Base-by-base conservation (phyloP, 768 basidiomycete species). In the Psilocybe cubensis region DNA sequence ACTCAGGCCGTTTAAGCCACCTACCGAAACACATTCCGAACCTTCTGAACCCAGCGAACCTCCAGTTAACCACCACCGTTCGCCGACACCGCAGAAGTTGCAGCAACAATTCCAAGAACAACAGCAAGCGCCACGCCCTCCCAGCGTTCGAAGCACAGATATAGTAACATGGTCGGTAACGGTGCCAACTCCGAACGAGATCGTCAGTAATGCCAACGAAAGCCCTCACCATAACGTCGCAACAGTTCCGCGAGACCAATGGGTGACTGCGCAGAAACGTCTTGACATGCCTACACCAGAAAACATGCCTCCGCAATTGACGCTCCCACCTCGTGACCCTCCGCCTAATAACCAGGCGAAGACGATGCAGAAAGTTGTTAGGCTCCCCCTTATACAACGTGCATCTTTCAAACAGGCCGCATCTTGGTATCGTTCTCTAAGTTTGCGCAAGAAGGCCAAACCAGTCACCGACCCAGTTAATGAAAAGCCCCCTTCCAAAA, bases 391-490 rank as follows among this genome's bases (percentile, higher is more conserved):
- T 12, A 52, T 63, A 28, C 54, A 62, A 31, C 63, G 68, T 14
- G 68, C 66, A 9, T 62, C 68, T 0, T 40, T 70, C 3, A 73
- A 74, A 57, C 67, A 71, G 31, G 70, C 70, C 10, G 55, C 65
- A 33, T 74, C 76, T 11, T 79, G 77, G 78, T 77, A 76, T 49
- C 71, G 76, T 18, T 71, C 72, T 8, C 66, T 77, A 20, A 76
- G 75, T 50, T 68, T 72, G 20, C 71, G 74, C 24, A 72, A 63
- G 49, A 72, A 73, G 53, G 71, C 63, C 27, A 72, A 70, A 51
- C 71, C 64, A 28, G 61, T 70, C 14, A 73, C 74, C 35, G 74
- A 76, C 56, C 75, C 74, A 1, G 60, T 63, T 11, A 72, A 72
- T 27, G 68, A 70, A 58, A n/a, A n/a, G n/a, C n/a, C n/a, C n/a